Evolutionary conservation across 2,329 filamentous ascomycete genomes (phyloP), one percentile per base, ranked within the genome.

Genomic region (Penicillium brevicompactum): DNA sequence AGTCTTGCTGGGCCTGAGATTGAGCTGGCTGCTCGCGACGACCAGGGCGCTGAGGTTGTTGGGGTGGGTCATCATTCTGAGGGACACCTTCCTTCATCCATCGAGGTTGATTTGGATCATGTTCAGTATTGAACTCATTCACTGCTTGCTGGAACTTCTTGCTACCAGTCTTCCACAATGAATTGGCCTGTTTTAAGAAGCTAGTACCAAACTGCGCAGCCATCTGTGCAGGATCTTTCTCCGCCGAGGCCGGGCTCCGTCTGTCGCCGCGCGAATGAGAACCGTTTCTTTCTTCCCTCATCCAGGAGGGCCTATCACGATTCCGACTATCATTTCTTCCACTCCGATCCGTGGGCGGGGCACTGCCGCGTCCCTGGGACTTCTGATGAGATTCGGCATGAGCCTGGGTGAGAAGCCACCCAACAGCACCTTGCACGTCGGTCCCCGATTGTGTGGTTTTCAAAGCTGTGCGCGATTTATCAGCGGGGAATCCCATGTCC

Each of bases 141-240:
- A 97, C 90, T 4, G 91, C 93, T 73, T 94, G 91, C 67, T 96
- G 91, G 55, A 97, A 84, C 70, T 91, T 92, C 75, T 96, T 99
- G 69, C 92, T 91, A 0, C 93, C 87, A 3, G 89, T 90, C 71
- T 96, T 99, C 94, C 94, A 99, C 0, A 97, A 77, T 1, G 91
- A 93, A 63, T 95, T 96, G 2, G 94, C 94, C 2, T 92, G 94
- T 72, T 99, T 99, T 73, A 97, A 87, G 11, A 99, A 75, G 58
- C 84, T 95, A 43, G 79, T 91, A 0, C 94, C 90, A 68, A 97
- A 82, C 32, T 92, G 89, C 5, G 91, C 86, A 2, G 93, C 93
- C 42, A 88, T 83, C 67, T 93, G 91, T 14, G 90, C 81, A 53
- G 96, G 81, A 65, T 97, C 93, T 50, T 81, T 86, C 1, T 92